Conservation (phyloP, 108 stramenopile genomes). For the Fistulifera pelliculosa region DNA sequence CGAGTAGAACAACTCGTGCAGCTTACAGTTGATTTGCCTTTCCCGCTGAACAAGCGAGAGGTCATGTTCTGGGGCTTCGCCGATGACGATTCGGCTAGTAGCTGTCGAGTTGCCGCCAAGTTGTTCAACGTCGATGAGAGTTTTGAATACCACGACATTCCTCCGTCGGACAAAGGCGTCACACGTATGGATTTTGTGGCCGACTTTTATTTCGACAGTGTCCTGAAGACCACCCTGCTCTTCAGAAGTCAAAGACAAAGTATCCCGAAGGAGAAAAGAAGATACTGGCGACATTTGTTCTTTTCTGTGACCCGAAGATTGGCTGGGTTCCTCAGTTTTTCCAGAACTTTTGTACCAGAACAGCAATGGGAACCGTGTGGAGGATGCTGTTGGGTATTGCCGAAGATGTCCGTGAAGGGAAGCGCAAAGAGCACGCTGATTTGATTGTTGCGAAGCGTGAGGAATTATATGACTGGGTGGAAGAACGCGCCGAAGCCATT, state of each 20-base stretch:
- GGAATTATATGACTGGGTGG: conserved; percentile 67
- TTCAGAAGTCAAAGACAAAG: conserved; percentile 15
- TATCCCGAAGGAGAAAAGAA: conserved; percentile 30
- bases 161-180: conserved; percentile 14
- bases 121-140: conserved; percentile 16
- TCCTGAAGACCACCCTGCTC: conserved; percentile 50
- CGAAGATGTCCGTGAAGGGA: conserved; percentile 58
- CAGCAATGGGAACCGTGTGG: conserved; percentile 49
- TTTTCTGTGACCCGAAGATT: conserved; percentile 49
- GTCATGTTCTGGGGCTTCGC: conserved; percentile 44
- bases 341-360: conserved; percentile 52
- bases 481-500: conserved; percentile 18
- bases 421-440: conserved; percentile 39
- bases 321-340: conserved; percentile 39
- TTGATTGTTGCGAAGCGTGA: conserved; percentile 3
- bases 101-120: conserved; percentile 15
- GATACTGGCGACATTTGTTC: conserved; percentile 39
- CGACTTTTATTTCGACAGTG: conserved; percentile 51
- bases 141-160: conserved; percentile 30
- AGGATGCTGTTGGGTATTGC: conserved; percentile 53
- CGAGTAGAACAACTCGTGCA: conserved; percentile 50
- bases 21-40: conserved; percentile 39
- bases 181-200: conserved; percentile 41
- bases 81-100: conserved; percentile 14
- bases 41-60: conserved; percentile 47